phyloP scores from a whole-genome alignment of 768 basidiomycete genomes.

The Pulveroboletus sp. region DNA sequence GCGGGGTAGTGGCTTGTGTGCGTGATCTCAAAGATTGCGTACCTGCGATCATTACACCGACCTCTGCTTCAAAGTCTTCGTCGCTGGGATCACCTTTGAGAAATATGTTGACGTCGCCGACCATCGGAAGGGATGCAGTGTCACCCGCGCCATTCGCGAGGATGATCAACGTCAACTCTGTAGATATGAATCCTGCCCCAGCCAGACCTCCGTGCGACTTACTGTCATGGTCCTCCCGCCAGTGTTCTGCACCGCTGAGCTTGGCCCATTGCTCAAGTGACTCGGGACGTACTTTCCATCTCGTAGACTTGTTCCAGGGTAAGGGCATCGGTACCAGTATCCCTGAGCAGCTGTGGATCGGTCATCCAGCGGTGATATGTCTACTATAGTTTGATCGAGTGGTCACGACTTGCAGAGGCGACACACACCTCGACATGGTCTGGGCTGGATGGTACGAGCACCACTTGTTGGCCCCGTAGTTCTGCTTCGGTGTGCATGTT shows the following conservation, averaged over 20 bases:
- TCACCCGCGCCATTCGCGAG: constrained; percentile 42
- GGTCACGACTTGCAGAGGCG: background rate
- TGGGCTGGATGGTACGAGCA: constrained; percentile 79
- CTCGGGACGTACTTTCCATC: constrained; percentile 70
- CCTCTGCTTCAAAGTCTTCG: constrained; percentile 67
- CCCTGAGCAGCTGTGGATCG: constrained; percentile 61
- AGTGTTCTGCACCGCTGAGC: constrained; percentile 55
- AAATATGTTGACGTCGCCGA: constrained; percentile 93
- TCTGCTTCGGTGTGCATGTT: constrained; percentile 34
- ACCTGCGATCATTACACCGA: constrained; percentile 94
- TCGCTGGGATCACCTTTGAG: constrained; percentile 52
- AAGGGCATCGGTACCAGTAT: constrained; percentile 85
- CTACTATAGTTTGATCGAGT: constrained; percentile 32
- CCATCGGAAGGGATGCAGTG: constrained; percentile 55
- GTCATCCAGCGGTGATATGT: constrained; percentile 91
- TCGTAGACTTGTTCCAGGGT: constrained; percentile 78
- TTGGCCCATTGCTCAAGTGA: background rate
- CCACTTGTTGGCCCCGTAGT: constrained; percentile 61
- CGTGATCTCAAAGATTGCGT: background rate
- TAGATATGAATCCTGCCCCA: background rate
- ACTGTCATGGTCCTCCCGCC: constrained; percentile 87
- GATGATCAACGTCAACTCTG: constrained; percentile 89
- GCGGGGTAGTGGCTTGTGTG: background rate
- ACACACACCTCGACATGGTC: constrained; percentile 40
- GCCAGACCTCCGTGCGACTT: background rate